These are phyloP conservation scores for Schwanniomyces etchellsii DNA, from an alignment of 1,139 yeast species.

Conservation along the genomic window DNA sequence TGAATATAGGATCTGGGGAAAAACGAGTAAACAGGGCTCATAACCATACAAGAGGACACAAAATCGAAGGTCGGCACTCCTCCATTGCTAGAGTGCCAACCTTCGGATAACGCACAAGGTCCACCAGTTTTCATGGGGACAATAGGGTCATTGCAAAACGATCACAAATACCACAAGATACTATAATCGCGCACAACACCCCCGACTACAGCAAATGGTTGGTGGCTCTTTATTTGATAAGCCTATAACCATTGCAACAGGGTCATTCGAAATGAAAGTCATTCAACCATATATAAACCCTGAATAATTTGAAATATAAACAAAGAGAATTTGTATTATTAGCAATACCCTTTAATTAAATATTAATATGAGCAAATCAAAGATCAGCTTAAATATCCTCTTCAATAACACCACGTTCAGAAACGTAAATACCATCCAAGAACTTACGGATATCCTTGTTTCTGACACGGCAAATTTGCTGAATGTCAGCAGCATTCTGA, in stretches of 20 bases:
- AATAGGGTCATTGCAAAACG: too few species aligned
- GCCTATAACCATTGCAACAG: conserved; percentile 24
- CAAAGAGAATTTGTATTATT: conserved; percentile 9
- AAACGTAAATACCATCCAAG: conserved; percentile 99
- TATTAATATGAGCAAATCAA: conserved; percentile 9
- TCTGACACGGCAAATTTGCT: conserved; percentile 98
- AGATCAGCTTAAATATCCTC: conserved; percentile 47
- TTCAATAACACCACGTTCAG: conserved; percentile 87
- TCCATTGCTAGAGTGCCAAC: too few species aligned
- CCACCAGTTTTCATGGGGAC: too few species aligned
- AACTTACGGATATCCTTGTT: conserved; percentile 99
- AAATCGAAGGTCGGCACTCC: too few species aligned
- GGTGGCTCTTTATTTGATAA: conserved; percentile 51
- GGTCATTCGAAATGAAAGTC: conserved; percentile 27
- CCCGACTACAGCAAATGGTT: conserved; percentile 42
- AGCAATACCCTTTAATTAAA: conserved; percentile 1
- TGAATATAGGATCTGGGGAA: too few species aligned
- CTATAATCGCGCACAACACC: conserved; percentile 2
- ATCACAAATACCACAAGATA: neutral
- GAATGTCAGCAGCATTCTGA: conserved; percentile 97
- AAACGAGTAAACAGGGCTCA: too few species aligned
- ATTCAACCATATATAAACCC: conserved; percentile 22
- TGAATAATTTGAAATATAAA: conserved; percentile 10
- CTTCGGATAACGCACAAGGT: too few species aligned
- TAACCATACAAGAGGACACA: too few species aligned